These are phyloP conservation scores for Aspergillus fijiensis DNA, from an alignment of 2,329 filamentous ascomycete species.

Conservation along the genomic window DNA sequence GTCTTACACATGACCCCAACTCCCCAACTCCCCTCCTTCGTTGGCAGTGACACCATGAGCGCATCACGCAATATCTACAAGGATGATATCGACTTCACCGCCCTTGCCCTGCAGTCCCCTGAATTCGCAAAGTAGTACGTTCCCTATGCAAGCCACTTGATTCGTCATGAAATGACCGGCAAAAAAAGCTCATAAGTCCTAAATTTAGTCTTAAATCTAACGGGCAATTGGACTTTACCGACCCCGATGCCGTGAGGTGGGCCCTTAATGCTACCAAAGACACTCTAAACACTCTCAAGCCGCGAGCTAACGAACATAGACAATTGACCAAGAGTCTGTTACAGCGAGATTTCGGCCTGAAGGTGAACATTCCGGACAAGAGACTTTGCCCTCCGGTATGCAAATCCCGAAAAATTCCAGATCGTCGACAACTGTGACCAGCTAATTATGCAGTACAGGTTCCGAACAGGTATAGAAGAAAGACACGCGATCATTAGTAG, in stretches of 20 bases:
- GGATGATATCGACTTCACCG: conserved; percentile 61
- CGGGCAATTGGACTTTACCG: conserved; percentile 73
- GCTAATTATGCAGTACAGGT: conserved; percentile 33
- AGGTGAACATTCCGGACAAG: conserved; percentile 70
- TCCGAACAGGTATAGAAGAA: conserved; percentile 44
- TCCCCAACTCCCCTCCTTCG: not conserved
- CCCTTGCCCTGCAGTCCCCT: conserved; percentile 58
- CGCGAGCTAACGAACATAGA: conserved; percentile 34
- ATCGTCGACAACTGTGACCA: no score
- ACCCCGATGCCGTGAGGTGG: conserved; percentile 73
- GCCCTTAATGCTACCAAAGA: conserved; percentile 2
- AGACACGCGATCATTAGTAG: not conserved
- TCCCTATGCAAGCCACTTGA: conserved; percentile 41
- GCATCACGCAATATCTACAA: conserved; percentile 52
- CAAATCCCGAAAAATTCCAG: not conserved
- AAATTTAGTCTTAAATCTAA: conserved; percentile 50
- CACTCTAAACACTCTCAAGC: conserved; percentile 10
- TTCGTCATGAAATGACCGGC: conserved; percentile 4
- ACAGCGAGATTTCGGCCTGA: conserved; percentile 70
- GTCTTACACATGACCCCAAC: conserved; percentile 4
- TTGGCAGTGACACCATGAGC: conserved; percentile 27
- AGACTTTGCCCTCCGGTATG: conserved; percentile 81
- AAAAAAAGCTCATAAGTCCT: not conserved
- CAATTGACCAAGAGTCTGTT: conserved; percentile 76
- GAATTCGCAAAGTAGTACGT: conserved; percentile 60